Base-by-base conservation (phyloP, 139 green algal species). In the Ettlia oleoabundans region DNA sequence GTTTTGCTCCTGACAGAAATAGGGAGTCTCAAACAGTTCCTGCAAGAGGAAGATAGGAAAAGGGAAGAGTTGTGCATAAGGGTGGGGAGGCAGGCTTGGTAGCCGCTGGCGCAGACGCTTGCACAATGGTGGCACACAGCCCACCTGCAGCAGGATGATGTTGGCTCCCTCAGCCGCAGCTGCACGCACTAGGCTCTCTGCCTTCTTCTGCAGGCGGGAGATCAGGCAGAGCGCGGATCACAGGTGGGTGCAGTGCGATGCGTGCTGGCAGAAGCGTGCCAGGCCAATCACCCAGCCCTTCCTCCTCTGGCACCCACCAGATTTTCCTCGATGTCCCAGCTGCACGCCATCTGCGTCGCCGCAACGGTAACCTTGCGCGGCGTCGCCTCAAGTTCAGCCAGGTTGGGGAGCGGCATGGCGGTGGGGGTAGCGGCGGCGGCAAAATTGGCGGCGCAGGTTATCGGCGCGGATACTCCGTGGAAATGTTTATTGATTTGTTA, bases 81-180 rank as follows among this genome's bases (percentile, higher is more conserved):
- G 15, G 47, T 58, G 47, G 47, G 47, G 13, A 58, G 47, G 47
- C 47, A 15, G 10, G 47, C 47, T 10, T 58, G n/a, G n/a, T 15
- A 58, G 15, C 13, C 47, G 15, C 13, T 58, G 47, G 47, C 47
- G 15, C 47, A 24, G 47, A 15, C 10, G 47, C 47, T 24, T 10
- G 47, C 15, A 15, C 13, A 15, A 10, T 58, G 47, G 15, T 10
- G 15, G 47, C 15, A 26, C 38, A 41, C 8, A 38, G 40, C 81
- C n/a, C 37, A 88, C 90, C 86, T 93, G 89, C 19, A 94, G 76
- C 69, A 94, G 82, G 66, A 95, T 94, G 76, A 95, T 88, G n/a
- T 95, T 86, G 4, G 92, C 92, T 0, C 92, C 92, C 10, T 83
- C 77, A 0, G 81, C 78, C 7, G 90, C 90, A n/a, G 91, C 91